These are phyloP conservation scores for Albatrellus ellisii DNA, from an alignment of 768 basidiomycete species.

Conservation along the genomic window DNA sequence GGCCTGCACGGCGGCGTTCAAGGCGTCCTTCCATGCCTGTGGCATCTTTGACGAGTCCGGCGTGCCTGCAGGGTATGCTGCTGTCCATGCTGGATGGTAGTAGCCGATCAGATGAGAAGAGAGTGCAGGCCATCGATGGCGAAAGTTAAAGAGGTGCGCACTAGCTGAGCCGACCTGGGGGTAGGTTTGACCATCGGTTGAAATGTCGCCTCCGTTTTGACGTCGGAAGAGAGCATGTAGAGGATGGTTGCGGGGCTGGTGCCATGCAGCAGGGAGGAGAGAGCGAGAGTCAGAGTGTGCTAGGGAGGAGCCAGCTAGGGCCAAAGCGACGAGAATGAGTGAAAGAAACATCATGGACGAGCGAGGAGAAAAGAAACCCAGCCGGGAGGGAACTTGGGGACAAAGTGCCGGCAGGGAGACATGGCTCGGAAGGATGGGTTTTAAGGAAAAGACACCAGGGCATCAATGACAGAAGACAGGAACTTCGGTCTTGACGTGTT, in stretches of 20 bases:
- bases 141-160: conserved; percentile 18
- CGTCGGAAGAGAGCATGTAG: conserved; percentile 53
- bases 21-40: conserved; percentile 55
- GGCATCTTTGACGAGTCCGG: conserved; percentile 46
- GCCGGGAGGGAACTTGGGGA: neutral
- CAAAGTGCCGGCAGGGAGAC: too few relatives aligned
- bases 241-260: conserved; percentile 46
- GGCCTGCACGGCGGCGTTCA: conserved; percentile 48
- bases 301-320: conserved; percentile 13
- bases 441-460: too few relatives aligned
- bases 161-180: conserved; percentile 47
- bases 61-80: conserved; percentile 38
- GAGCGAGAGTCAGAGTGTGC: conserved; percentile 6
- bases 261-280: conserved; percentile 34
- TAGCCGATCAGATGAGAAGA: too few relatives aligned
- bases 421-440: too few relatives aligned
- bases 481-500: too few relatives aligned
- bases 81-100: conserved; percentile 40
- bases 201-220: conserved; percentile 14
- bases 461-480: too few relatives aligned
- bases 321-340: conserved; percentile 6
- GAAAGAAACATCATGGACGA: neutral
- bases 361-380: neutral
- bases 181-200: conserved; percentile 35
- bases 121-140: too few relatives aligned